Evolutionary conservation across 2,329 filamentous ascomycete genomes (phyloP).

Genomic region (Monosporascus ibericus): DNA sequence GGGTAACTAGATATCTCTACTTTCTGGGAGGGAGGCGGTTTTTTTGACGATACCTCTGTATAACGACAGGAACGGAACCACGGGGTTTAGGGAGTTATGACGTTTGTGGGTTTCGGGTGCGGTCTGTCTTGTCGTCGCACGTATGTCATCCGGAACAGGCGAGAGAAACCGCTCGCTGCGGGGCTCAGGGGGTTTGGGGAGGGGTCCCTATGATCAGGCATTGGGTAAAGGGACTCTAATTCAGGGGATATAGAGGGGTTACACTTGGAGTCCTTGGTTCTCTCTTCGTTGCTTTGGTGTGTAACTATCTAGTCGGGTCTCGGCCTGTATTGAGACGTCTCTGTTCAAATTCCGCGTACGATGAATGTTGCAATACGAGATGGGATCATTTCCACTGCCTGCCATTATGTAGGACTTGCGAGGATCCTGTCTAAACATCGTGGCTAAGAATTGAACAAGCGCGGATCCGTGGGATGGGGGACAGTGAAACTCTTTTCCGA

Average conservation of each 20-base stretch:
- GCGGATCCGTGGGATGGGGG: too few species aligned
- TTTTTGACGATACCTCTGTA: constrained; percentile 15
- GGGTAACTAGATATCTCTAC: constrained; percentile 11
- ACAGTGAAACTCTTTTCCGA: too few species aligned
- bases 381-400: too few species aligned
- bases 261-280: neutral
- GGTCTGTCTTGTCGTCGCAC: neutral
- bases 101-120: too few species aligned
- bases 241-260: neutral
- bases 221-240: neutral
- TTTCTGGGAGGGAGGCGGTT: constrained; percentile 1
- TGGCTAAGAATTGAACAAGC: too few species aligned
- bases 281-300: neutral
- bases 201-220: neutral
- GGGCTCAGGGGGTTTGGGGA: too few species aligned
- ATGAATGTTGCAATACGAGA: too few species aligned
- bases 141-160: neutral
- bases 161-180: neutral
- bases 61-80: constrained; percentile 2
- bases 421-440: too few species aligned
- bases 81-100: constrained; percentile 6
- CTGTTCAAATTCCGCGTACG: too few species aligned
- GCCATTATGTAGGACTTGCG: too few species aligned
- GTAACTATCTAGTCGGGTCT: neutral
- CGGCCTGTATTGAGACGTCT: too few species aligned